Percentiles rank a stretch among this genome's conserved stretches.
Conservation (phyloP, 805 yeast species). For the Pichia membranifaciens region DNA sequence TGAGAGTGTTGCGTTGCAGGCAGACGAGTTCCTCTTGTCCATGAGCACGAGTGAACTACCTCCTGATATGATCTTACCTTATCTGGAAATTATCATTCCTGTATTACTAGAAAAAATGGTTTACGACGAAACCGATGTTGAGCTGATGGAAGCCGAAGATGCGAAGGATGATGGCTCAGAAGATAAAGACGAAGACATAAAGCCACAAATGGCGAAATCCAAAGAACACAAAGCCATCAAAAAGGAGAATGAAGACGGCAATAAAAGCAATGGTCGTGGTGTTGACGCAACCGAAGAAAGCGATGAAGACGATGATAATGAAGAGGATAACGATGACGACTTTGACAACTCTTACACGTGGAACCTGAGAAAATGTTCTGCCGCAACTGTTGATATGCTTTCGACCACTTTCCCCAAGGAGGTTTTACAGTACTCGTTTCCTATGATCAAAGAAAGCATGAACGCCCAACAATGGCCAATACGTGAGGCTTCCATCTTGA, state of each 20-base stretch:
- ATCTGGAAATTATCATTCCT: constrained; percentile 65
- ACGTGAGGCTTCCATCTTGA: constrained; percentile 88
- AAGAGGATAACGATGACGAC: constrained; percentile 59
- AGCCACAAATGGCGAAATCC: constrained; percentile 70
- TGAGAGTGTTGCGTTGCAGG: constrained; percentile 81
- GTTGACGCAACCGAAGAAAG: constrained; percentile 14
- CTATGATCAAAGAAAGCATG: constrained; percentile 67
- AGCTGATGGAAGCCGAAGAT: constrained; percentile 58
- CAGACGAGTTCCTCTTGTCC: constrained; percentile 83
- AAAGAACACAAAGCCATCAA: constrained; percentile 37
- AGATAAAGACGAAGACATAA: constrained; percentile 83
- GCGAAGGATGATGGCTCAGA: constrained; percentile 71
- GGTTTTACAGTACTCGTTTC: constrained; percentile 63
- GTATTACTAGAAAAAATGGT: constrained; percentile 76
- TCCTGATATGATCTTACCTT: constrained; percentile 48
- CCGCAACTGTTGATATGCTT: constrained; percentile 83
- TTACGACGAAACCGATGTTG: constrained; percentile 75
- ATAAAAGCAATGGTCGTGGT: neutral
- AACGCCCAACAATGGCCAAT: constrained; percentile 75
- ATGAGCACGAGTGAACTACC: constrained; percentile 62
- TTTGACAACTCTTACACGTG: constrained; percentile 69
- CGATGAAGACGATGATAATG: constrained; percentile 39
- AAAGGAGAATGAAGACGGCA: constrained; percentile 12
- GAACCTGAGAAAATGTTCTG: constrained; percentile 91
- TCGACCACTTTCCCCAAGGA: constrained; percentile 63